Conservation (phyloP, 2,329 filamentous ascomycete species). For the Ciborinia camelliae region DNA sequence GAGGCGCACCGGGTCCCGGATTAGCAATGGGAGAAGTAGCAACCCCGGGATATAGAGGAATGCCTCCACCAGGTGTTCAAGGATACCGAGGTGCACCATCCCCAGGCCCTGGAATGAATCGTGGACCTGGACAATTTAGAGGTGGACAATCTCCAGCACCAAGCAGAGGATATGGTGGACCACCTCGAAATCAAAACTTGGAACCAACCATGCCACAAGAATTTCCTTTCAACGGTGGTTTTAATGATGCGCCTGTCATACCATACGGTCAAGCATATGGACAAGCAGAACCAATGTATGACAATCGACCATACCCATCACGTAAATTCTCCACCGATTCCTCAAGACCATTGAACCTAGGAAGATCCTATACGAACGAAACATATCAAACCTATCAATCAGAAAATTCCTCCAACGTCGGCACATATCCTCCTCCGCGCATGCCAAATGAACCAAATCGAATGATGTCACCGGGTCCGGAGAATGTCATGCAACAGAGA, state of each 20-base stretch:
- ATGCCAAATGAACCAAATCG: constrained; percentile 26
- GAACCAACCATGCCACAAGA: constrained; percentile 24
- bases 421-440: constrained; percentile 14
- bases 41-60: constrained; percentile 24
- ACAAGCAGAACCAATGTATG: constrained; percentile 20
- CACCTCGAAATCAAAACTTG: constrained; percentile 6
- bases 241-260: constrained; percentile 12
- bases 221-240: constrained; percentile 24
- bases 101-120: constrained; percentile 16
- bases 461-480: constrained; percentile 30
- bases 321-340: constrained; percentile 32
- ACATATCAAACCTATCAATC: constrained; percentile 16
- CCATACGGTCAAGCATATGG: constrained; percentile 21
- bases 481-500: constrained; percentile 15
- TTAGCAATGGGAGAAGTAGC: constrained; percentile 20
- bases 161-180: constrained; percentile 8
- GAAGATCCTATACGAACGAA: constrained; percentile 27
- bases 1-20: constrained; percentile 4
- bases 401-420: constrained; percentile 6
- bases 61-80: not conserved
- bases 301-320: constrained; percentile 26
- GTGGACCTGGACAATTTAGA: not conserved
- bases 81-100: constrained; percentile 19
- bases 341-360: constrained; percentile 25
- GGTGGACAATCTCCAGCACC: constrained; percentile 2